Conservation (phyloP, 225 moss, liverwort and hornwort genomes). For the Sphagnum tenellum region DNA sequence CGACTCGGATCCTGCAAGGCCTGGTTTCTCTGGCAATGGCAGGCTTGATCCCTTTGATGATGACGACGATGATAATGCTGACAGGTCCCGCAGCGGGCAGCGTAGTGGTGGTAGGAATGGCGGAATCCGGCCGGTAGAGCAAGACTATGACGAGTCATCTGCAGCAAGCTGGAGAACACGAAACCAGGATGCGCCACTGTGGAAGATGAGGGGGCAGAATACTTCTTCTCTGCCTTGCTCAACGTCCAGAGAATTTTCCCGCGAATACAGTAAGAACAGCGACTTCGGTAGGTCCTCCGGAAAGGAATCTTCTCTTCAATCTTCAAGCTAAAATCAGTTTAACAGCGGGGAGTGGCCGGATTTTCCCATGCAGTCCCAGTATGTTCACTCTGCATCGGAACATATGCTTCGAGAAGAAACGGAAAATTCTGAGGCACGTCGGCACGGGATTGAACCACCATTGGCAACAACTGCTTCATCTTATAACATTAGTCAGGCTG, state of each 20-base stretch:
- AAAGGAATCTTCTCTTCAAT: slow-evolving; percentile 27
- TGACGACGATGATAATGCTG: not conserved
- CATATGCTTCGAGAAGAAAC: slow-evolving; percentile 17
- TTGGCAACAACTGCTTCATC: slow-evolving; percentile 52
- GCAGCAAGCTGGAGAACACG: too few relatives aligned
- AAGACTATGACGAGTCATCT: too few relatives aligned
- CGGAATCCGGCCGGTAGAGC: too few relatives aligned
- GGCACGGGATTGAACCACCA: slow-evolving; percentile 31
- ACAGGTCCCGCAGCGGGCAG: not conserved
- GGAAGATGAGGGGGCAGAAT: slow-evolving; percentile 13
- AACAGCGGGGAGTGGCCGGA: slow-evolving; percentile 30
- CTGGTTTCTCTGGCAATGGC: slow-evolving; percentile 19
- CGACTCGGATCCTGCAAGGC: slow-evolving; percentile 11
- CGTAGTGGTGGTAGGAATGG: too few relatives aligned
- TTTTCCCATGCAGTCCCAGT: slow-evolving; percentile 6
- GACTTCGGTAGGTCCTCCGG: slow-evolving; percentile 14
- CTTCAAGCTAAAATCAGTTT: slow-evolving; percentile 19
- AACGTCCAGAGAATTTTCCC: slow-evolving; percentile 29
- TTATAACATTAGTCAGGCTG: slow-evolving; percentile 16
- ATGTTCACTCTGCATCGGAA: slow-evolving; percentile 31
- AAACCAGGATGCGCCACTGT: slow-evolving; percentile 20
- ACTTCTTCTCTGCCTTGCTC: too few relatives aligned
- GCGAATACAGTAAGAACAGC: slow-evolving; percentile 19
- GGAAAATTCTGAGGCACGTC: slow-evolving; percentile 12
- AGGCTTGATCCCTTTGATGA: not conserved